A percentile compares a stretch with the other conserved stretches of the same genome.
These are phyloP conservation scores for Blastobotrys illinoisensis DNA, from an alignment of 1,139 yeast species.

Conservation along the genomic window DNA sequence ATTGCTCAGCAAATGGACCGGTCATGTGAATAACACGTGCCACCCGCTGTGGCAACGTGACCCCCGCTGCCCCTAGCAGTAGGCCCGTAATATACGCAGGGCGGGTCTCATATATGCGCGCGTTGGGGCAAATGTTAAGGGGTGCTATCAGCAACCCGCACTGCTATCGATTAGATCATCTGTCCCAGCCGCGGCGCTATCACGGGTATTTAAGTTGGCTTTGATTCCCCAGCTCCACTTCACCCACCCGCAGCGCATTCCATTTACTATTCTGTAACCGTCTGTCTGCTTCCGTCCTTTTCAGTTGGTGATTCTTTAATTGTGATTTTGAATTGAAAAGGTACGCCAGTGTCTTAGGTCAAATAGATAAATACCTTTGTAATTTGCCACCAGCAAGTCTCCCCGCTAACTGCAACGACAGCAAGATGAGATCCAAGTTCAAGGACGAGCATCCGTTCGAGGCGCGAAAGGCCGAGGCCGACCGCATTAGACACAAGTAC, in stretches of 20 bases:
- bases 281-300: background rate
- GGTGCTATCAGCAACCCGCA: background rate
- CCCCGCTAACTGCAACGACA: background rate
- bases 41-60: background rate
- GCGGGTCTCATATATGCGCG: background rate
- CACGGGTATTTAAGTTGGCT: background rate
- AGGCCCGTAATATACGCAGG: background rate
- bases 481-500: conserved; percentile 84
- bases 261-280: background rate
- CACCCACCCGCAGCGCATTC: background rate
- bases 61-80: background rate
- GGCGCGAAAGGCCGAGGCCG: conserved; percentile 93
- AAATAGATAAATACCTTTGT: background rate
- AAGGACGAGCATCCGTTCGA: conserved; percentile 91
- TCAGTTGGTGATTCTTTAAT: background rate
- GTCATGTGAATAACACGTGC: background rate
- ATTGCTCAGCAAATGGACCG: background rate
- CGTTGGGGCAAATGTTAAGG: background rate
- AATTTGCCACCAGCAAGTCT: background rate
- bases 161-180: background rate
- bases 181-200: background rate
- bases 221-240: background rate
- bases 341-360: background rate
- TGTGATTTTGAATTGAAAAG: background rate
- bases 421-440: conserved; percentile 72